Evolutionary conservation across 495 filamentous ascomycete genomes (phyloP), one percentile per base, ranked within the genome.

Genomic region (Talaromyces ruber): DNA sequence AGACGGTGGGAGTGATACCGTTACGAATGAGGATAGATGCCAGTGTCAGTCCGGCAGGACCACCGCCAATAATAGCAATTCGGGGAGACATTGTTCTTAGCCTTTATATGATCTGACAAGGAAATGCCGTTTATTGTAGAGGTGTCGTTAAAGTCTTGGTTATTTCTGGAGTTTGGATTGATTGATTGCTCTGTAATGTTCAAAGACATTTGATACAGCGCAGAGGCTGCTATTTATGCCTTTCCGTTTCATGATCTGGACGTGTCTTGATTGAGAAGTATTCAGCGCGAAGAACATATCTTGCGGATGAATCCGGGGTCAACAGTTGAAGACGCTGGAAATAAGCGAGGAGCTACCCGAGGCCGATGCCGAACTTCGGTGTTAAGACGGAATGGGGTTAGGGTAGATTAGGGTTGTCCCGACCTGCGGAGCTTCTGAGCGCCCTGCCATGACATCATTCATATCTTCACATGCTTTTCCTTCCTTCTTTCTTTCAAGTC

Each of bases 31-130:
- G 77, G 39, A 88, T 72, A 50, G 76, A 73, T n/a, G 80, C 82
- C 11, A 87, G 76, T 4, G 79, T 82, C 21, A 84, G 74, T 25
- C 86, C 85, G 3, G 74, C 78, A 22, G 84, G 85, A 4, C 84
- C 86, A 45, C 71, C 83, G 63, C 84, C 83, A 34, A 85, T 71
- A 64, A 86, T 84, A 37, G 83, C 83, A 32, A 61, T 60, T 18
- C 28, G 50, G 25, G 45, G 58, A 6, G 55, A 32, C 55, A 58
- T 58, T 24, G 6, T n/a, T 21, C 11, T 32, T 8, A 18, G 18
- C 29, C 6, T 29, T 54, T 54, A 16, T 9, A 28, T 25, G 11
- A 16, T 28, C 4, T 3, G 4, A 54, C 11, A 26, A 7, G 4
- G 4, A 26, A 22, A 28, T 26, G 22, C 28, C 34, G 14, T 39